Percentiles rank a stretch among this genome's conserved stretches.
phyloP scores from a whole-genome alignment of 208 protist genomes.

The Strigomonas culicis region DNA sequence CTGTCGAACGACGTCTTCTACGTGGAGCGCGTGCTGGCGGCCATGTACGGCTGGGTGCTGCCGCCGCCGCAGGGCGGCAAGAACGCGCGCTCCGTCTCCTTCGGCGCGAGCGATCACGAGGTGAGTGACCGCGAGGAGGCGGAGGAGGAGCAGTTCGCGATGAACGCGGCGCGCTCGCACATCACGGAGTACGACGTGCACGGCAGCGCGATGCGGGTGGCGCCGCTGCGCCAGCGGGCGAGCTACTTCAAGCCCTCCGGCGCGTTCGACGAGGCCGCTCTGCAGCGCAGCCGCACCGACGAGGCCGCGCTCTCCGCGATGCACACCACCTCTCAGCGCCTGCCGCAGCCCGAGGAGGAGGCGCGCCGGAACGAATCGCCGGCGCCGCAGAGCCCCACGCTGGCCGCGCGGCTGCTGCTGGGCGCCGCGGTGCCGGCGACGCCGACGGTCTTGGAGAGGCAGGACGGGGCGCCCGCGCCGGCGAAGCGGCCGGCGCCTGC shows the following conservation, averaged over 20 bases:
- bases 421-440: no score
- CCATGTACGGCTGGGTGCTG: conserved; percentile 74
- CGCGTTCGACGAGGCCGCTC: conserved; percentile 8
- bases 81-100: not conserved
- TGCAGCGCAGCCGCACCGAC: no score
- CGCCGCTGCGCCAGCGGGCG: not conserved
- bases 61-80: conserved; percentile 17
- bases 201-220: not conserved
- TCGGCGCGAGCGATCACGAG: not conserved
- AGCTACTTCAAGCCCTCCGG: conserved; percentile 10
- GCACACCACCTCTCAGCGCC: no score
- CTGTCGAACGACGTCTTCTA: conserved; percentile 58
- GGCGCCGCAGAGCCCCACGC: not conserved
- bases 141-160: conserved; percentile 4
- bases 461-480: not conserved
- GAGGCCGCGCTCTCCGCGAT: no score
- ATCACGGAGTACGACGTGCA: conserved; percentile 20
- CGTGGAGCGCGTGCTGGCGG: conserved; percentile 39
- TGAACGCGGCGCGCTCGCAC: conserved; percentile 24
- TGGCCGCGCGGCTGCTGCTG: not conserved
- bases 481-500: not conserved
- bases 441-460: no score
- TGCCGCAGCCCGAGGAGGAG: no score
- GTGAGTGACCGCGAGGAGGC: conserved; percentile 5
- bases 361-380: not conserved